Base-by-base conservation (phyloP, 2,329 filamentous ascomycete genomes). In the Rhynchosporium graminicola region DNA sequence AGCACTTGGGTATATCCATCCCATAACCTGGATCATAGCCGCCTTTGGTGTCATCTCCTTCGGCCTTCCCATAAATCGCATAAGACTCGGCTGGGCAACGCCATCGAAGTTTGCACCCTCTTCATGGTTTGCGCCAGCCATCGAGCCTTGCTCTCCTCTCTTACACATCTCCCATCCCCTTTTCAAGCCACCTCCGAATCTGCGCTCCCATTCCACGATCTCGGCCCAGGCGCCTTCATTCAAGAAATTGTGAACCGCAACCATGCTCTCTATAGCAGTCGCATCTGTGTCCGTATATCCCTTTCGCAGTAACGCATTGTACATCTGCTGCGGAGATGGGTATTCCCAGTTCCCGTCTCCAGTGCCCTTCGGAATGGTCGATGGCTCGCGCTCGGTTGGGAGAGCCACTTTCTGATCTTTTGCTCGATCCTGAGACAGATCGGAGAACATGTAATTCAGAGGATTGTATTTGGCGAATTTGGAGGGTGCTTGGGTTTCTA, bases 301-400 rank as follows among this genome's bases (percentile, higher is more conserved):
- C 78, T 99, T 99, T 67, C 95, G 89, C 65, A 98, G 80, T 78
- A 99, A 89, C 7, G 95, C 95, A 73, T 99, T 98, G 82, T 98
- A 99, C 95, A 99, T 99, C 77, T 99, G 95, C 79, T 99, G 95
- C 0, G 95, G 94, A 0, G 92, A 97, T 0, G 95, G 95, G 74
- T 99, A 99, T 77, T 98, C 95, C 95, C 95, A 99, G 72, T 91
- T 96, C 52, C 87, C 85, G 58, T 87, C 83, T 54, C 86, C 83
- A 63, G 89, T 87, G 71, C 90, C 91, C 69, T 90, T 90, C n/a
- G 95, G 95, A 70, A 99, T 99, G 0, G 93, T 92, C 0, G 91
- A 96, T 36, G 84, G 79, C 76, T 97, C 92, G 69, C 95, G 90
- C 6, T 87, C 84, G 1, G 93, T 89, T 0, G 93, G 90, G 0